Conservation (phyloP, 2,329 filamentous ascomycete species). For the Fusarium algeriense region DNA sequence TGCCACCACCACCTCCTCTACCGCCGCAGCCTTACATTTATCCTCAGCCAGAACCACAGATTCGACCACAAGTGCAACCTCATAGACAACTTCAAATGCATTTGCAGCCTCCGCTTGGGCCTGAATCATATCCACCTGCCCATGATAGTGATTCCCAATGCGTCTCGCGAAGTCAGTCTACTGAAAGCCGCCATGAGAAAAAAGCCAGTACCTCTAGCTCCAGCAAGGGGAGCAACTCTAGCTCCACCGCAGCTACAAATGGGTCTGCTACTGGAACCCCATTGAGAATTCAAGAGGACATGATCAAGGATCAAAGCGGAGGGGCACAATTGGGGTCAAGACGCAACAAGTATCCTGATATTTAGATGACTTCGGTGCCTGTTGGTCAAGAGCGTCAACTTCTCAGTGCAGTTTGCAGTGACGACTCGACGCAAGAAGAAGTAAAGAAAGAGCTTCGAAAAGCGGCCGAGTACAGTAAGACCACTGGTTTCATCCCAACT, state of each 20-base stretch:
- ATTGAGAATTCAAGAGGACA: slow-evolving; percentile 14
- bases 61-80: neutral
- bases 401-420: slow-evolving; percentile 1
- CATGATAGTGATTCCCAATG: neutral
- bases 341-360: slow-evolving; percentile 14
- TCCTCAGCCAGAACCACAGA: neutral
- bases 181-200: neutral
- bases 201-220: neutral
- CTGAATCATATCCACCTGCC: slow-evolving; percentile 3
- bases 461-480: slow-evolving; percentile 16
- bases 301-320: slow-evolving; percentile 12
- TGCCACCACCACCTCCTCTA: neutral
- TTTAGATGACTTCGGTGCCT: slow-evolving; percentile 34
- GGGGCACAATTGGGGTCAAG: neutral
- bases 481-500: slow-evolving; percentile 32
- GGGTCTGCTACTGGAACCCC: neutral
- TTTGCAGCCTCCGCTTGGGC: neutral
- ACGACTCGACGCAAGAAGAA: slow-evolving; percentile 4
- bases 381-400: slow-evolving; percentile 24
- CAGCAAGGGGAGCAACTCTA: slow-evolving; percentile 3
- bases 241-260: neutral
- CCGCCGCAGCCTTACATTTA: slow-evolving; percentile 8
- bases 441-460: slow-evolving; percentile 26
- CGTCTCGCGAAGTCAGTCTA: neutral
- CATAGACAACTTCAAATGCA: neutral